phyloP scores from a whole-genome alignment of 2,329 filamentous ascomycete genomes.

The Fulvia fulva region DNA sequence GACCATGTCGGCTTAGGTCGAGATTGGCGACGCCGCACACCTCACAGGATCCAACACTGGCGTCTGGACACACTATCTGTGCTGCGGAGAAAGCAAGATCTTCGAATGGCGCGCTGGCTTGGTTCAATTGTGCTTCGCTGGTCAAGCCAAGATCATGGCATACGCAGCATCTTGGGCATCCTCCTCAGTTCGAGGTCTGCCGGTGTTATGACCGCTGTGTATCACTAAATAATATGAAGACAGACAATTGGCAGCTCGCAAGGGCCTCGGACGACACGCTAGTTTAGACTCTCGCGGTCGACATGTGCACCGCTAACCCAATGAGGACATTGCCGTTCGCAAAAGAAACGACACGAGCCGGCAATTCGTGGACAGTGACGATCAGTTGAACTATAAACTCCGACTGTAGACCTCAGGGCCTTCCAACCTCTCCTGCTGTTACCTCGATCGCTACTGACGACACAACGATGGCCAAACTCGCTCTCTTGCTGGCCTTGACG shows the following conservation, averaged over 20 bases:
- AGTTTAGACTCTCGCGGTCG: neutral
- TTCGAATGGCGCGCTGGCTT: too few species aligned
- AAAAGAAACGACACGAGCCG: neutral
- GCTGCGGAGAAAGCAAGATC: neutral
- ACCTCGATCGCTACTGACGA: neutral
- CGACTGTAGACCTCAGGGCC: neutral
- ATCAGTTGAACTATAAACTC: neutral
- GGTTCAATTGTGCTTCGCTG: too few species aligned
- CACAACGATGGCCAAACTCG: neutral
- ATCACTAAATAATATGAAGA: too few species aligned
- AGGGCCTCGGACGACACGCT: neutral
- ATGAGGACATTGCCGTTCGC: neutral
- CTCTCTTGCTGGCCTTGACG: neutral
- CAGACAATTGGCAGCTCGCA: too few species aligned
- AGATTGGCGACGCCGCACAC: neutral
- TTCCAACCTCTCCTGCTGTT: neutral
- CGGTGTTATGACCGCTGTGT: too few species aligned
- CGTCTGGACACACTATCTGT: neutral
- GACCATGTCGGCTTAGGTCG: constrained; percentile 19
- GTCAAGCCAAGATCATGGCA: too few species aligned
- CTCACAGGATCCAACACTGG: too few species aligned
- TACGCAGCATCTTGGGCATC: too few species aligned
- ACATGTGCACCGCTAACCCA: neutral
- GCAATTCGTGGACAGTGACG: neutral
- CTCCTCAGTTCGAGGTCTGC: too few species aligned